Base-by-base conservation (phyloP, 176 grass and related monocot species). In the Zoysia japonica region DNA sequence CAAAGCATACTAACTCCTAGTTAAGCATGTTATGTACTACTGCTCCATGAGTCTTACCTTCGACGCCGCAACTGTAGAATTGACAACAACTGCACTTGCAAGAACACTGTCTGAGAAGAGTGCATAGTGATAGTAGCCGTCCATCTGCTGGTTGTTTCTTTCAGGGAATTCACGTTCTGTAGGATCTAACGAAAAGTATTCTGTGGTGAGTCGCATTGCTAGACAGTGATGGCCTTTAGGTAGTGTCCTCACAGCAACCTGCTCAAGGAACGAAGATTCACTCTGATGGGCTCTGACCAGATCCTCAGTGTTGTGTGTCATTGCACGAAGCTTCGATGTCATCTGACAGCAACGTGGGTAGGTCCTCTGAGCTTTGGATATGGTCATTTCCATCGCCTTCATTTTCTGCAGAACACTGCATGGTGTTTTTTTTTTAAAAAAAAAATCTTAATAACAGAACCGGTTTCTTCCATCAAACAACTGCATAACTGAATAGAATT, bases 191-290 rank as follows among this genome's bases (percentile, higher is more conserved):
- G 19, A 60, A 53, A 98, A 94, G 54, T 90, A 98, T 53, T 98
- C 85, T 50, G 87, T 78, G 20, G 89, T 94, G 76, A 94, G 95
- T 16, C 20, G 71, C 92, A 98, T 86, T 50, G 86, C 87, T 76
- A 98, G 78, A 72, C 92, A 98, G 75, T 94, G 92, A 90, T 94
- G 90, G 66, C 90, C 88, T 84, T 94, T 98, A 7, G 92, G 90
- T 72, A 92, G 80, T 5, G 90, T 91, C 70, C 89, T 90, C 37
- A 83, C 80, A 48, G 87, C 81, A 74, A 98, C 87, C 63, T 90
- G 94, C 72, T 82, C 78, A 74, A 98, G 85, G 85, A 92, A 92
- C 19, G 88, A 89, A 55, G 83, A 77, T 85, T 97, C 87, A 61
- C 74, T 94, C 79, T 72, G 85, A 43, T 89, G 83, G 48, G 87